These are phyloP conservation scores for Amyloporia xantha DNA, from an alignment of 768 basidiomycete species.

Conservation along the genomic window DNA sequence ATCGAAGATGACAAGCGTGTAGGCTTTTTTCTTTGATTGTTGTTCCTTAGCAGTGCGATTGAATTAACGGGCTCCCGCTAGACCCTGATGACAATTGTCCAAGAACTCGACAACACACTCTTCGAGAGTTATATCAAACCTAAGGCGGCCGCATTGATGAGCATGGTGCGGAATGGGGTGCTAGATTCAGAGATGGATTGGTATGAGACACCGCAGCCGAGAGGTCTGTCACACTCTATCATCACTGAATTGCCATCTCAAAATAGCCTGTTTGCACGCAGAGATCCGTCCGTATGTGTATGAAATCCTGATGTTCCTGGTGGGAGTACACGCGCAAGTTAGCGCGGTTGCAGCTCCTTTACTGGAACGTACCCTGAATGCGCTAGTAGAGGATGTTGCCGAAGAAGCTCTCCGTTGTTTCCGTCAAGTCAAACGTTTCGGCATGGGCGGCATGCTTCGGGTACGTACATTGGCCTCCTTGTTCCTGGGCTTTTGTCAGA, in stretches of 20 bases:
- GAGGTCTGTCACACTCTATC: slow-evolving; percentile 40
- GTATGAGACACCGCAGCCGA: slow-evolving; percentile 90
- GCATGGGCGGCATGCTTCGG: slow-evolving; percentile 97
- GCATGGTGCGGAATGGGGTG: slow-evolving; percentile 73
- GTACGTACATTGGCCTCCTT: slow-evolving; percentile 39
- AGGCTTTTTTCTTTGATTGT: slow-evolving; percentile 13
- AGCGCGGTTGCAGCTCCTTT: slow-evolving; percentile 72
- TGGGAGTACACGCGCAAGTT: slow-evolving; percentile 88
- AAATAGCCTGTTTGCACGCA: slow-evolving; percentile 22
- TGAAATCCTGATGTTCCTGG: slow-evolving; percentile 79
- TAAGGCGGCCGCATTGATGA: slow-evolving; percentile 61
- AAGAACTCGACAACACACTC: slow-evolving; percentile 80
- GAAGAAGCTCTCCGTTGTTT: slow-evolving; percentile 81
- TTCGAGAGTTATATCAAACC: slow-evolving; percentile 86
- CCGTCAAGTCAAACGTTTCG: slow-evolving; percentile 83
- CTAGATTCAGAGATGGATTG: slow-evolving; percentile 81
- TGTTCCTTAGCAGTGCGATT: neutral
- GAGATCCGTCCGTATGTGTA: slow-evolving; percentile 96
- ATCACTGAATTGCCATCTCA: neutral
- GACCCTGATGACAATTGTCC: slow-evolving; percentile 71
- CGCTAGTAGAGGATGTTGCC: slow-evolving; percentile 78
- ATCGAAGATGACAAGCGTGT: slow-evolving; percentile 72
- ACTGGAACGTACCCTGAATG: slow-evolving; percentile 74
- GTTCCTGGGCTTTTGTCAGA: neutral
- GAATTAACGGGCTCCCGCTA: slow-evolving; percentile 22